Evolutionary conservation across 345 rosid genomes (phyloP), one percentile per base, ranked within the genome.

Genomic region (Rubroshorea leprosula): DNA sequence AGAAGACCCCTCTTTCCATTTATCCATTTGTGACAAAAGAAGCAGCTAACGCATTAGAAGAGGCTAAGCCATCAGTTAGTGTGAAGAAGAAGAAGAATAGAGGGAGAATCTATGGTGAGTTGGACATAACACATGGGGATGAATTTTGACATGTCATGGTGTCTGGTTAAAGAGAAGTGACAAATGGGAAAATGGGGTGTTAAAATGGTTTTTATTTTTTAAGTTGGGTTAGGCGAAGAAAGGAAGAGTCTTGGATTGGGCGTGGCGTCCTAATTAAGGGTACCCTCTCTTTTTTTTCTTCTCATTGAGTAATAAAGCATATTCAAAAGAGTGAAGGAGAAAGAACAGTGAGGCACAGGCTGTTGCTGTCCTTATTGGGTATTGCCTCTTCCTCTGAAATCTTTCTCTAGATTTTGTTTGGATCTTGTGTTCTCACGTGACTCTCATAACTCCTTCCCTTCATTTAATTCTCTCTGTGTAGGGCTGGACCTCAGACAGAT

Each of bases 351-450:
- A 27, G 25, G 2, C 31, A 39, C 57, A 64, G 63, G 23, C 41
- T 57, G 35, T 69, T 47, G 73, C 44, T 66, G 51, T 60, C 16
- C 60, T 57, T 5, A 57, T 54, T 39, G 71, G 63, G 35, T 39
- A 61, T 22, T 49, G 64, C 10, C 67, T 24, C 50, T 21, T 49
- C 38, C 24, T 66, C 61, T 49, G 39, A 22, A 35, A 73, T 74
- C 78, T 71, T 58, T 57, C 69, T 18, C 58, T 49, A 56, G 76
- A 71, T 62, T 74, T 62, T 56, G 68, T 74, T 61, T 67, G 66
- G 81, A 70, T 73, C 67, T 64, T 73, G 55, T 61, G 72, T 24
- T 46, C 67, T 68, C 76, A 74, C 76, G 78, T 71, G 76, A 71
- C 35, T 51, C 76, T 59, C 62, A 23, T 58, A 24, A 43, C 54